Evolutionary conservation across 2,329 filamentous ascomycete species (phyloP), one percentile per base, ranked within the genome.

Genomic region (Penicillium griseofulvum): DNA sequence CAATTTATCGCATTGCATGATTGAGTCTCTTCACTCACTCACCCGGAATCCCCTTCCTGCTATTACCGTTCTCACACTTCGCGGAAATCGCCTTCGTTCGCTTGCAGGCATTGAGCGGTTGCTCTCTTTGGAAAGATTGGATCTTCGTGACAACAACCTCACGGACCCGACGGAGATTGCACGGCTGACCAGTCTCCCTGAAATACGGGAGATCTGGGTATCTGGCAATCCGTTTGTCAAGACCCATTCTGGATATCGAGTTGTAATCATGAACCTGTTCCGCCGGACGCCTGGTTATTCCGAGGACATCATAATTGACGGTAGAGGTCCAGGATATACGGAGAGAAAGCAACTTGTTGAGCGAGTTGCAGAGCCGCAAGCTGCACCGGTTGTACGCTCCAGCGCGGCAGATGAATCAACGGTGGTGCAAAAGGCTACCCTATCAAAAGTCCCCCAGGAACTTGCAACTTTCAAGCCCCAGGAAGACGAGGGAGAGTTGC

Each of bases 1-100:
- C 51, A 97, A 99, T 67, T 81, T 99, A 26, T 96, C 93, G 4
- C 89, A 96, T 67, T 97, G 93, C 80, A 97, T 97, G 92, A 97
- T 99, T 60, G 90, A 93, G 65, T 94, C 91, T 16, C 80, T 99
- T 53, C 89, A 95, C 66, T 96, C 93, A 2, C 80, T 99, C 39
- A 87, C 87, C 2, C 86, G 89, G 60, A 94, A 88, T 66, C 72
- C 94, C 12, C 81, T 99, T 5, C 93, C 94, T 28, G 93, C 94
- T 19, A 96, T 99, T 59, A 95, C 90, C 1, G 92, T 92, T 1
- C 80, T 99, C 54, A 97, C 97, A 68, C 83, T 99, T 52, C 87
- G 93, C 54, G 90, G 86, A 47, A 99, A 99, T 71, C 86, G 92
- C 43, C 82, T 99, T 56, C 83, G 86, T 55, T 96, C 91, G 2